phyloP scores from a whole-genome alignment of 441 rosid species.

The Croton laevigatus region DNA sequence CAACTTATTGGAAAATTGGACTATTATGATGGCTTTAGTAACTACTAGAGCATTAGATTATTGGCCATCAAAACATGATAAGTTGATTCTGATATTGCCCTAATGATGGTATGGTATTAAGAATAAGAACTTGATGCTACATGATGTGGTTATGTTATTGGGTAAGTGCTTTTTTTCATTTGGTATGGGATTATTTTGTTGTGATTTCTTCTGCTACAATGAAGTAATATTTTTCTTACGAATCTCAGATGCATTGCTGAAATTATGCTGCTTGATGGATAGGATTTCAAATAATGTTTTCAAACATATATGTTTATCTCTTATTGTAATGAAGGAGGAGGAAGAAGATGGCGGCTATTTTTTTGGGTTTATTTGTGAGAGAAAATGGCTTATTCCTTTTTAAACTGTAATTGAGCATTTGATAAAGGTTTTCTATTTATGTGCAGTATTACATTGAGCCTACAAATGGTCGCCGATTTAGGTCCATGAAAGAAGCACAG shows the following conservation, averaged over 20 bases:
- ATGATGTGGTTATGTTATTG: neutral
- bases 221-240: too few species aligned
- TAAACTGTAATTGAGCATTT: conserved; percentile 6
- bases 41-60: neutral
- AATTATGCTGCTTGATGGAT: neutral
- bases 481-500: conserved; percentile 72
- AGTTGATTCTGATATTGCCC: neutral
- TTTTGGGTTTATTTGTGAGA: neutral
- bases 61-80: neutral
- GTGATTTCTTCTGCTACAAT: neutral
- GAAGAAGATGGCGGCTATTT: neutral
- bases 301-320: neutral
- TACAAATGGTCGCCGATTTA: conserved; percentile 47
- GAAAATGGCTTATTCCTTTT: neutral
- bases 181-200: neutral
- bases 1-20: neutral
- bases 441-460: conserved; percentile 76
- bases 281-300: neutral
- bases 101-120: neutral
- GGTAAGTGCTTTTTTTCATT: neutral
- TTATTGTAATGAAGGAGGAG: neutral
- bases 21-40: neutral
- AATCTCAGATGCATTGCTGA: neutral
- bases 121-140: neutral
- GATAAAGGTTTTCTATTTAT: conserved; percentile 10